Evolutionary conservation across 2,329 filamentous ascomycete species (phyloP).

Genomic region (Trichoderma koningii): DNA sequence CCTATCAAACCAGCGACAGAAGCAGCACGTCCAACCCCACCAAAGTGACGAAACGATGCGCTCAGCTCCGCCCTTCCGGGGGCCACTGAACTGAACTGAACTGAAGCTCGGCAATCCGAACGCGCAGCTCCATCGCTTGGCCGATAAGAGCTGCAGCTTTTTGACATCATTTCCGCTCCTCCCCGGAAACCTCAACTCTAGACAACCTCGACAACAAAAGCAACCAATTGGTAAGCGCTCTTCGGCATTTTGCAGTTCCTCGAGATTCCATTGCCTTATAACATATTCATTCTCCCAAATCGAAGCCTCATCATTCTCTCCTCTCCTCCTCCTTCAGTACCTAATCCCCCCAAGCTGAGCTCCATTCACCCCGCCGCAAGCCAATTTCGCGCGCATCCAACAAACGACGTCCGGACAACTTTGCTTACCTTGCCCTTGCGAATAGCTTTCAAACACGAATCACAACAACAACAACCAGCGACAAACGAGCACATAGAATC

Average conservation of each 20-base stretch:
- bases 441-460: conserved; percentile 3
- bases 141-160: background rate
- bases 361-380: background rate
- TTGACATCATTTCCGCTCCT: conserved; percentile 38
- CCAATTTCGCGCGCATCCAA: conserved; percentile 1
- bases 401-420: background rate
- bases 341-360: background rate
- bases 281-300: background rate
- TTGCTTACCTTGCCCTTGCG: background rate
- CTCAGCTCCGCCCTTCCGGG: conserved; percentile 27
- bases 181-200: conserved; percentile 28
- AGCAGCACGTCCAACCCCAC: background rate
- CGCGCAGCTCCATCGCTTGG: conserved; percentile 16
- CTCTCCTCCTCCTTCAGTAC: background rate
- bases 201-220: too few relatives aligned
- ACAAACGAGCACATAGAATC: background rate
- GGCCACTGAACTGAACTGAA: too few relatives aligned
- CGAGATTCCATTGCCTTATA: background rate
- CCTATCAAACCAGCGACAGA: too few relatives aligned
- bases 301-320: background rate
- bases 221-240: conserved; percentile 23
- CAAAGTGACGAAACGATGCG: conserved; percentile 38
- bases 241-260: conserved; percentile 13
- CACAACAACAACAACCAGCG: too few relatives aligned
- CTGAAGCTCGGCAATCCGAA: conserved; percentile 35